phyloP scores from a whole-genome alignment of 768 basidiomycete genomes.

The Naganishia friedmannii region DNA sequence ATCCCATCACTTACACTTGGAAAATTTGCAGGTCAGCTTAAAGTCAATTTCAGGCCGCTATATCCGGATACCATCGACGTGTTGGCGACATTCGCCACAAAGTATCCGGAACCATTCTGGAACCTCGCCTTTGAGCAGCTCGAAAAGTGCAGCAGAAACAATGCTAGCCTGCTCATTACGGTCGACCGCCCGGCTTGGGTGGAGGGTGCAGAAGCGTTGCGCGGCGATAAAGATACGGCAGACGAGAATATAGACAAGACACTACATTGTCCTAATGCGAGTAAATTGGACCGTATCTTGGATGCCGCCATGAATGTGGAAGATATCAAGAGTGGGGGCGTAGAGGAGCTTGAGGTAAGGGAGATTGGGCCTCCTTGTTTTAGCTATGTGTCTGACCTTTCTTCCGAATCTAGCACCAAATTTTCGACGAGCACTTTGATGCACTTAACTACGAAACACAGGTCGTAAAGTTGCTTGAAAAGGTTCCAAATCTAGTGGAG shows the following conservation, averaged over 20 bases:
- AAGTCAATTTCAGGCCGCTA: constrained; percentile 85
- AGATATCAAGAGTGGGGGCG: constrained; percentile 59
- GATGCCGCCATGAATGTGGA: constrained; percentile 43
- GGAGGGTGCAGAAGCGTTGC: constrained; percentile 15
- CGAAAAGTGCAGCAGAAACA: constrained; percentile 42
- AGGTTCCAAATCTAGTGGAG: constrained; percentile 70
- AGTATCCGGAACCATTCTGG: constrained; percentile 75
- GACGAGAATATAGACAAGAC: constrained; percentile 43
- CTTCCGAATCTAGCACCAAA: constrained; percentile 47
- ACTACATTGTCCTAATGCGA: constrained; percentile 49
- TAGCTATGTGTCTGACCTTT: constrained; percentile 4
- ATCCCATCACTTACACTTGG: background rate
- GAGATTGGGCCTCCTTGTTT: constrained; percentile 43
- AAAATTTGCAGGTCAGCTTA: constrained; percentile 68
- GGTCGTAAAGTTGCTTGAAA: constrained; percentile 67
- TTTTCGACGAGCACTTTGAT: constrained; percentile 63
- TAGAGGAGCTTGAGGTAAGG: constrained; percentile 74
- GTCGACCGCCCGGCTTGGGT: constrained; percentile 37
- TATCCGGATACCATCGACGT: constrained; percentile 79
- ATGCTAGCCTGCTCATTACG: constrained; percentile 29
- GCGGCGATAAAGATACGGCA: constrained; percentile 33
- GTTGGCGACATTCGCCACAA: constrained; percentile 57
- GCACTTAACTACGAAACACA: constrained; percentile 73
- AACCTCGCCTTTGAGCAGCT: constrained; percentile 65
- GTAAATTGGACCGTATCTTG: constrained; percentile 33